These are phyloP conservation scores for Heterobasidion parviporum DNA, from an alignment of 1,284 basidiomycete species.

Conservation along the genomic window DNA sequence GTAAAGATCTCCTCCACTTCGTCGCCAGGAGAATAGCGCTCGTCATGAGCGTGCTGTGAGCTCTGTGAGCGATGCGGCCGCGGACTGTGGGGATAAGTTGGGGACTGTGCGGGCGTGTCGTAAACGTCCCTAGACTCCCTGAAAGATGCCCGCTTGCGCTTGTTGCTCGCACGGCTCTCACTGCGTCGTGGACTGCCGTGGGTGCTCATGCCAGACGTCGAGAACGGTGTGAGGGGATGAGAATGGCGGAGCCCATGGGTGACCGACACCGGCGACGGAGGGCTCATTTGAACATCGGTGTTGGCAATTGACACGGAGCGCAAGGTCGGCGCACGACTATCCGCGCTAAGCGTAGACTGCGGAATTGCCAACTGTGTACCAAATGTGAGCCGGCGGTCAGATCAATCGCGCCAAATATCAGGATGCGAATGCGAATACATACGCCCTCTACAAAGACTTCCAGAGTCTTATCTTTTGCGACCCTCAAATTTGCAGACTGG, in stretches of 20 bases:
- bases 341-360: no score
- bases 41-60: background rate
- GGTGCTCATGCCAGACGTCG: background rate
- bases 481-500: slow-evolving; percentile 24
- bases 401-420: background rate
- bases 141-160: slow-evolving; percentile 6
- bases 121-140: background rate
- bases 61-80: background rate
- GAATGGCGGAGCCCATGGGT: background rate
- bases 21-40: background rate
- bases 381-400: no score
- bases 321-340: no score
- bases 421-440: slow-evolving; percentile 7
- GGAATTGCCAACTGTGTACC: no score
- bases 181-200: background rate
- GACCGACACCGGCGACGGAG: background rate
- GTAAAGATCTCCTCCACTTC: background rate
- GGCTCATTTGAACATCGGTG: background rate
- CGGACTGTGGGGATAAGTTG: background rate
- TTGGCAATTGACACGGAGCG: background rate
- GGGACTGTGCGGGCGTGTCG: background rate
- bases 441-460: slow-evolving; percentile 25
- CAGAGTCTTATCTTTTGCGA: slow-evolving; percentile 22
- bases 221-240: slow-evolving; percentile 1
- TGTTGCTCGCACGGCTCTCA: background rate